A percentile compares a stretch with the other conserved stretches of the same genome.
These are phyloP conservation scores for Fusarium albidum DNA, from an alignment of 2,329 filamentous ascomycete species.

Conservation along the genomic window DNA sequence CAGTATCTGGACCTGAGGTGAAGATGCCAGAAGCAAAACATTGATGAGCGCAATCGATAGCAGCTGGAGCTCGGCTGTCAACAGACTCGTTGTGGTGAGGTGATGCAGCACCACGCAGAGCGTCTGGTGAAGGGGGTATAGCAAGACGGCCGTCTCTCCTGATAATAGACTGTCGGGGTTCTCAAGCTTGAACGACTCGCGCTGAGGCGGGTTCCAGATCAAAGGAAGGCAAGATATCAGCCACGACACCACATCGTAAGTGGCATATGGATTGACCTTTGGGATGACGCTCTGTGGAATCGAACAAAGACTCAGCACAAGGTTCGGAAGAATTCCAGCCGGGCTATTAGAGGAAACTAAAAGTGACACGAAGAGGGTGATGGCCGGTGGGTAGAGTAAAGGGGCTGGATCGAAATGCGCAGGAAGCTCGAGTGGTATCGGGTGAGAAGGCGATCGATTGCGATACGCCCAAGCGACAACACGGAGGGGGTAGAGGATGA, in stretches of 20 bases:
- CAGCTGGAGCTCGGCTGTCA: conserved; percentile 87
- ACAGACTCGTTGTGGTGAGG: conserved; percentile 86
- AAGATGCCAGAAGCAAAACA: conserved; percentile 77
- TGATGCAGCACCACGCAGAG: conserved; percentile 77
- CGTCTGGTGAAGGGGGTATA: conserved; percentile 86
- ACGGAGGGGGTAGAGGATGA: conserved; percentile 67
- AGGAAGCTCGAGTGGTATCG: conserved; percentile 65
- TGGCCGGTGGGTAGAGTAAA: conserved; percentile 81
- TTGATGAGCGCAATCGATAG: conserved; percentile 85
- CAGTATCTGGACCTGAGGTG: conserved; percentile 84
- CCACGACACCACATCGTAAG: conserved; percentile 80
- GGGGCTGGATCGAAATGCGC: conserved; percentile 89
- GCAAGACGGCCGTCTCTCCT: conserved; percentile 66
- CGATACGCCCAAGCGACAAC: conserved; percentile 59
- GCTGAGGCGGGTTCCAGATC: conserved; percentile 37
- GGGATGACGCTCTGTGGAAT: conserved; percentile 79
- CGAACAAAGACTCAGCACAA: conserved; percentile 81
- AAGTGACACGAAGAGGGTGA: conserved; percentile 80
- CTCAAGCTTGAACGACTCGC: conserved; percentile 46
- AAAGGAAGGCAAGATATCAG: conserved; percentile 76
- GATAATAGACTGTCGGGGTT: conserved; percentile 47
- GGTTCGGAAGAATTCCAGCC: conserved; percentile 75
- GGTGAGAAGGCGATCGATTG: conserved; percentile 47
- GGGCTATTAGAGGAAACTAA: conserved; percentile 72
- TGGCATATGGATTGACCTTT: conserved; percentile 61